A percentile compares a stretch with the other conserved stretches of the same genome.
Evolutionary conservation across 345 rosid genomes (phyloP).

Genomic region (Gossypium thurberi): DNA sequence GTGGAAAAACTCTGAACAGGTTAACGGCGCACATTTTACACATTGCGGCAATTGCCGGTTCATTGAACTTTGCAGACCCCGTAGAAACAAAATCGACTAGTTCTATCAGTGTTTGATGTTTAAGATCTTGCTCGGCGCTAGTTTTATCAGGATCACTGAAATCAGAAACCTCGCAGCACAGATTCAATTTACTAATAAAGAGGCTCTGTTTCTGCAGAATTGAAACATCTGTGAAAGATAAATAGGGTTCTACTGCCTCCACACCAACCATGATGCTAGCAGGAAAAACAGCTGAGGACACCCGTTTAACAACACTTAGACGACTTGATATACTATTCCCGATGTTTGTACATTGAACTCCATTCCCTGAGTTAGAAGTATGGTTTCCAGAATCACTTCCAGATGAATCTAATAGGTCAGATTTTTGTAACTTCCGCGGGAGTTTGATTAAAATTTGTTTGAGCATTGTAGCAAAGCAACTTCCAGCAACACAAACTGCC

Average conservation of each 20-base stretch:
- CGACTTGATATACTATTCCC: slow-evolving; percentile 54
- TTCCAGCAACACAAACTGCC: slow-evolving; percentile 23
- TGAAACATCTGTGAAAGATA: slow-evolving; percentile 66
- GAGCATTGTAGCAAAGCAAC: slow-evolving; percentile 40
- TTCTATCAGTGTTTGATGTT: slow-evolving; percentile 45
- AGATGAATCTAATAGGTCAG: slow-evolving; percentile 36
- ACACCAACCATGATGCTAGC: slow-evolving; percentile 59
- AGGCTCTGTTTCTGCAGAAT: slow-evolving; percentile 61
- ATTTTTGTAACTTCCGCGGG: slow-evolving; percentile 52
- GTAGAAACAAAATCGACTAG: slow-evolving; percentile 65
- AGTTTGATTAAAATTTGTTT: slow-evolving; percentile 72
- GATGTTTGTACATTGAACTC: slow-evolving; percentile 44
- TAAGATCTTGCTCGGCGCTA: slow-evolving; percentile 44
- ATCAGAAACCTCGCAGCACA: slow-evolving; percentile 53
- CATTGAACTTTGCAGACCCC: slow-evolving; percentile 59
- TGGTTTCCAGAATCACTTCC: slow-evolving; percentile 36
- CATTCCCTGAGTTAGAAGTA: slow-evolving; percentile 31
- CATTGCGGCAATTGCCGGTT: slow-evolving; percentile 49
- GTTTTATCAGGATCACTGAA: slow-evolving; percentile 41
- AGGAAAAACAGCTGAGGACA: slow-evolving; percentile 78
- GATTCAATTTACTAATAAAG: slow-evolving; percentile 61
- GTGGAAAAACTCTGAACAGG: slow-evolving; percentile 63
- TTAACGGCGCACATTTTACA: slow-evolving; percentile 61
- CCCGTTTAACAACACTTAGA: slow-evolving; percentile 70
- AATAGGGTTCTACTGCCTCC: slow-evolving; percentile 65